Base-by-base conservation (phyloP, 805 yeast species). In the Candida rishiriensis region DNA sequence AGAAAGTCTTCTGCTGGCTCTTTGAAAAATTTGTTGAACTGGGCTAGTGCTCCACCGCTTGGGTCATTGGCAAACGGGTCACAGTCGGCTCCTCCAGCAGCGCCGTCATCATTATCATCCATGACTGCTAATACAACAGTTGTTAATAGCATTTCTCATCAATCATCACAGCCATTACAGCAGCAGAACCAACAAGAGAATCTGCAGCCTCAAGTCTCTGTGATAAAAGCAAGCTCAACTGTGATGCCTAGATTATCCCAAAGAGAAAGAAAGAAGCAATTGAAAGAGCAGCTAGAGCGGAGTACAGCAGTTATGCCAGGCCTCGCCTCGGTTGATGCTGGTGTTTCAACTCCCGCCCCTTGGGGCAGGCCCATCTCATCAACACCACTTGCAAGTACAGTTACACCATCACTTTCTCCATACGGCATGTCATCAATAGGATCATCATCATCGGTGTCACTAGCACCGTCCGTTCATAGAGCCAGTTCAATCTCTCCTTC, bases 251-350 rank as follows among this genome's bases (percentile, higher is more conserved):
- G 75, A 48, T 53, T 77, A 13, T 80, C 87, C 1, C 87, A 83
- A 50, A 78, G 78, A 53, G 85, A 80, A 50, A 60, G 86, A 34
- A 77, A 74, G 55, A 71, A 66, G 46, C 51, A 69, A 50, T 68
- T 69, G 52, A 64, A 63, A 41, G 56, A 53, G 31, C 33, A 30
- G 29, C 46, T 43, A 28, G 38, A 47, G 21, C 44, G 36, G 11
- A 36, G 29, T 12, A 40, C 45, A 7, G 34, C 39, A 38, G 30
- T 34, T 28, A 21, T 7, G 4, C 26, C 26, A 21, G 7, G 26
- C 26, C 7, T 21, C 4, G 18, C 35, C 12, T 12, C 39, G 5
- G 36, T 34, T 10, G 15, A 42, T 29, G 37, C 38, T 3, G 21
- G 34, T 7, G 11, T 39, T 11, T 17, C 36, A 13, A 15, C 49